Percentiles rank a stretch among this genome's conserved stretches.
phyloP scores from a whole-genome alignment of 225 moss, liverwort and hornwort species.

The Takakia lepidozioides region DNA sequence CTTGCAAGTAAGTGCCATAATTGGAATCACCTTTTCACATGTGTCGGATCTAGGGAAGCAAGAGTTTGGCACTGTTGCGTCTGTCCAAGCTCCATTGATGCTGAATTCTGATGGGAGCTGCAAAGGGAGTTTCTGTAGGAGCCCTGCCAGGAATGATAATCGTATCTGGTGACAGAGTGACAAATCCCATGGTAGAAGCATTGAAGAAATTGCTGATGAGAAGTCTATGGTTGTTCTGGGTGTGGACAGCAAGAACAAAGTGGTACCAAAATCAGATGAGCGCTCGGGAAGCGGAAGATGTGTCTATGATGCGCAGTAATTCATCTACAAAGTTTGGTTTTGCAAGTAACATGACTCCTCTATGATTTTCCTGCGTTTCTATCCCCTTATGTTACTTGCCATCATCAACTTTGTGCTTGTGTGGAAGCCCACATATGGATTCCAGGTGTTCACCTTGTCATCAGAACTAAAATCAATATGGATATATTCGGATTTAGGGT shows the following conservation, averaged over 20 bases:
- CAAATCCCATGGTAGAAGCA: neutral
- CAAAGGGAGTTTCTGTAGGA: too few relatives aligned
- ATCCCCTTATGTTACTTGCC: too few relatives aligned
- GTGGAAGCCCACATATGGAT: too few relatives aligned
- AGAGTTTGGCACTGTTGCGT: too few relatives aligned
- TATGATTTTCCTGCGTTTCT: constrained; percentile 4
- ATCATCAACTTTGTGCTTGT: too few relatives aligned
- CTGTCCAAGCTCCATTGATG: neutral
- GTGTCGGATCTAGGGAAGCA: too few relatives aligned
- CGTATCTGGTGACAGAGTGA: neutral
- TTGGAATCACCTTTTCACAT: neutral
- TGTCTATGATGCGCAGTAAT: constrained; percentile 7
- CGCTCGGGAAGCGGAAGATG: constrained; percentile 8
- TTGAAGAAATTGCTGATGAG: neutral
- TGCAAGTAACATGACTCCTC: constrained; percentile 10
- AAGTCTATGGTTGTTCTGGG: constrained; percentile 1
- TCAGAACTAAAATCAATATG: too few relatives aligned
- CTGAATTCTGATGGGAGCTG: neutral
- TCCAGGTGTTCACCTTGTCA: too few relatives aligned
- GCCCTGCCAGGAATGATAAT: neutral
- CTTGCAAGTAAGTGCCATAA: constrained; percentile 68
- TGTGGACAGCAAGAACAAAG: constrained; percentile 10
- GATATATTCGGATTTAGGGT: too few relatives aligned
- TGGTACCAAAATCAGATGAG: constrained; percentile 9
- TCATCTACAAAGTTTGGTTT: constrained; percentile 11